Base-by-base conservation (phyloP, 129 eudicot genomes). In the Heracleum sosnowskyi region DNA sequence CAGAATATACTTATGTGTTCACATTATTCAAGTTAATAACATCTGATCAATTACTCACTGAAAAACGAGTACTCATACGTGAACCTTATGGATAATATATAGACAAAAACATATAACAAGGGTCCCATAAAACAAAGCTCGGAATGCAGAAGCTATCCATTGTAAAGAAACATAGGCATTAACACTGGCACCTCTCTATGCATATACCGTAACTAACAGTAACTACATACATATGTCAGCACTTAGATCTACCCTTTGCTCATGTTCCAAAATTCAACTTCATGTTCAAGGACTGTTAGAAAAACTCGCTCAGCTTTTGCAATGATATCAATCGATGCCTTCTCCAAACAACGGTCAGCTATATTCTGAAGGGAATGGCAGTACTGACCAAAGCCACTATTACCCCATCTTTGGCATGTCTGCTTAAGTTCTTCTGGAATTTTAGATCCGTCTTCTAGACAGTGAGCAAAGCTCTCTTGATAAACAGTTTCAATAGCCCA, bases 361-460 rank as follows among this genome's bases (percentile, higher is more conserved):
- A 86, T 83, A 73, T 33, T 70, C 57, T 77, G 70, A 57, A 94
- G 89, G 35, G 87, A 37, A 36, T 74, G 72, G 51, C 98, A 91
- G 73, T 88, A 94, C 69, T 82, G 82, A 34, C 92, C 91, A 53
- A 94, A 94, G 37, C 80, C 93, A 40, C 84, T 89, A 29, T 88
- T 91, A 0, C 97, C 96, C 98, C 97, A 94, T 76, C 98, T 86
- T 47, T 87, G 84, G 82, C 98, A 94, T 29, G 98, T 87, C 78
- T 69, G 87, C 74, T 78, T 88, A 7, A 94, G 96, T 76, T 94
- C 97, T 37, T 87, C 80, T 8, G 96, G 98, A 44, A 87, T 83
- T 75, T 69, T 84, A 41, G 84, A 80, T 36, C 85, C 89, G 18
- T 85, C 91, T 82, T 91, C 91, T 55, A 93, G 87, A 80, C 98